Percentiles rank a stretch among this genome's conserved stretches.
These are phyloP conservation scores for Capronia epimyces DNA, from an alignment of 2,329 filamentous ascomycete genomes.

Conservation along the genomic window DNA sequence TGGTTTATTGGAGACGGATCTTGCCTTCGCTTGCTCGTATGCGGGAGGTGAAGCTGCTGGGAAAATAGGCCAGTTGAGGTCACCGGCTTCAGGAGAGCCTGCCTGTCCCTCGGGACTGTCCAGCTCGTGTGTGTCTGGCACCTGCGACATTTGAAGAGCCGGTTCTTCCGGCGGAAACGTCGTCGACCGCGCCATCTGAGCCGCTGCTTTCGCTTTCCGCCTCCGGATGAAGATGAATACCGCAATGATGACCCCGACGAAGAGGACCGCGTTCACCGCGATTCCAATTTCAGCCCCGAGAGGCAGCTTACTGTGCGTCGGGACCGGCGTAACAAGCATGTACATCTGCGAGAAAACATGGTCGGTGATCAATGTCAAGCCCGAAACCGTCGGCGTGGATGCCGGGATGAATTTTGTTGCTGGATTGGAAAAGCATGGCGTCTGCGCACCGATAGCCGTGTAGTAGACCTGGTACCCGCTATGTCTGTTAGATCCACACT, in stretches of 20 bases:
- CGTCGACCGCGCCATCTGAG: slow-evolving; percentile 11
- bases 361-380: slow-evolving; percentile 28
- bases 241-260: slow-evolving; percentile 5
- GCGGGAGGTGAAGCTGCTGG: slow-evolving; percentile 24
- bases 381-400: slow-evolving; percentile 22
- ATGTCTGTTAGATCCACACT: slow-evolving; percentile 9
- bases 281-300: slow-evolving; percentile 27
- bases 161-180: slow-evolving; percentile 28
- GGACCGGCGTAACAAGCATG: slow-evolving; percentile 8
- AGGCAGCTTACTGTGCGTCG: slow-evolving; percentile 9
- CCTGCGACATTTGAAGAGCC: slow-evolving; percentile 14
- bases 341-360: slow-evolving; percentile 28
- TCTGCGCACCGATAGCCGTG: slow-evolving; percentile 25
- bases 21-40: slow-evolving; percentile 16
- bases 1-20: slow-evolving; percentile 2
- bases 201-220: slow-evolving; percentile 16
- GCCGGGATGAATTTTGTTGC: slow-evolving; percentile 23
- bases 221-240: slow-evolving; percentile 15
- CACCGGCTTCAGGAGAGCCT: slow-evolving; percentile 8
- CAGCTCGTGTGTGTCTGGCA: slow-evolving; percentile 23
- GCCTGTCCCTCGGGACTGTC: slow-evolving; percentile 19
- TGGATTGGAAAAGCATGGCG: slow-evolving; percentile 27
- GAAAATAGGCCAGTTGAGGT: slow-evolving; percentile 15
- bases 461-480: slow-evolving; percentile 30
- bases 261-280: slow-evolving; percentile 17